Evolutionary conservation across 441 rosid species (phyloP), one percentile per base, ranked within the genome.

Genomic region (Brassica balearica): DNA sequence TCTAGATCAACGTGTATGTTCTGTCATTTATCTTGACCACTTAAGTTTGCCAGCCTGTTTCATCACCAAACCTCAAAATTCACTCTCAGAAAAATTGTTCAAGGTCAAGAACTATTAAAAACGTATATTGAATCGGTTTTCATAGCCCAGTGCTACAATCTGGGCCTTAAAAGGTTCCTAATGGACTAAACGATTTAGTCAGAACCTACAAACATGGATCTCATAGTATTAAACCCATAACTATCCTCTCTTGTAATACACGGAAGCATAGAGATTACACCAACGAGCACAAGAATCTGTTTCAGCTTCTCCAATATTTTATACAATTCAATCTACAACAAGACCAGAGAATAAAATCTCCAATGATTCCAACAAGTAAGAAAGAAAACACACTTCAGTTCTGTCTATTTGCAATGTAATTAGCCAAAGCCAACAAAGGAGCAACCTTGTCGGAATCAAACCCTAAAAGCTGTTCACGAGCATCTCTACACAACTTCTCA

Each of bases 401-500:
- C 74, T 95, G 95, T 92, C 98, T 88, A 72, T 78, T 71, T 56
- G 97, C 96, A 77, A 95, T 95, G 74, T 90, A 95, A 86, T 86
- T 84, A 71, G 99, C 97, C 84, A 95, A 84, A 80, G 99, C 97
- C 82, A 90, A 73, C 87, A 95, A 82, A 29, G 99, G 99, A 32
- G 90, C 91, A 1, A 95, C 96, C 82, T 88, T 91, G 2, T 73
- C 81, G 22, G 82, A 82, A 84, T 87, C 91, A 75, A 95, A 95
- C 11, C 88, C 96, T 51, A 71, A 29, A 65, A 95, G 82, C 83
- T 85, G 88, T 38, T 85, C 84, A 48, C 80, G 71, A 46, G 99
- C 98, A 14, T 95, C 93, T 71, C 76, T 75, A 65, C 83, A 87
- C 92, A 95, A 85, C 66, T 88, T 86, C 53, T 80, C 85, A 0